Evolutionary conservation across 169 alveolate species (phyloP).

Genomic region (Eimeria tenella): DNA sequence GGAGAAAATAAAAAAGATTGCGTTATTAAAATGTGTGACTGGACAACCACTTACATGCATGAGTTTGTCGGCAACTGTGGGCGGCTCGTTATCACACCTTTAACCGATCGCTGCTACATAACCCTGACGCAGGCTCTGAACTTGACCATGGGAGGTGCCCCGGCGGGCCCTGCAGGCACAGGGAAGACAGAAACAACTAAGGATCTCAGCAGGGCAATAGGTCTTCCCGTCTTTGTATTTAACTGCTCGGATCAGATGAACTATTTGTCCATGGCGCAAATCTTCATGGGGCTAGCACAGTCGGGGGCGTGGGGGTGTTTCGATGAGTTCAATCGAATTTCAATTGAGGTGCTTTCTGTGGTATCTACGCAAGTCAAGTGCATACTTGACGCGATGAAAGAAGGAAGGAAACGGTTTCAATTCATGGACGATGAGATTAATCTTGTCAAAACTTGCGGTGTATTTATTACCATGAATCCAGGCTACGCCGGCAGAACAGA

Average conservation of each 20-base stretch:
- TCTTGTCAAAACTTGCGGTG: constrained; percentile 90
- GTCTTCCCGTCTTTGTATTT: constrained; percentile 95
- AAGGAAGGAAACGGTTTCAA: constrained; percentile 65
- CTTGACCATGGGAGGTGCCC: constrained; percentile 95
- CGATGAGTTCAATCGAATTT: constrained; percentile 96
- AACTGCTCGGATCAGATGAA: constrained; percentile 97
- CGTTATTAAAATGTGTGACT: constrained; percentile 94
- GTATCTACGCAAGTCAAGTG: constrained; percentile 92
- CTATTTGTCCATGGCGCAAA: constrained; percentile 96
- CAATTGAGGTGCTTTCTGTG: constrained; percentile 94
- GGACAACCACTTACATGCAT: constrained; percentile 94
- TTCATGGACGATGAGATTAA: constrained; percentile 85
- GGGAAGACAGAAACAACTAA: constrained; percentile 98
- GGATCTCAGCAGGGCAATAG: constrained; percentile 96
- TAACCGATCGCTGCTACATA: constrained; percentile 96
- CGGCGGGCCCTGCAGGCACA: constrained; percentile 99
- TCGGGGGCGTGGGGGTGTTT: constrained; percentile 97
- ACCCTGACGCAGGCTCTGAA: constrained; percentile 95
- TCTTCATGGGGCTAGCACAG: constrained; percentile 93
- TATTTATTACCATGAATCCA: constrained; percentile 96
- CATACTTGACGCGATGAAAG: constrained; percentile 52
- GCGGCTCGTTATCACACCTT: constrained; percentile 95
- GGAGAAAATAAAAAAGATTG: constrained; percentile 88
- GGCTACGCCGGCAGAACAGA: constrained; percentile 97
- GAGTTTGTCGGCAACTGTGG: constrained; percentile 98